Base-by-base conservation (phyloP, 208 protist genomes). In the Leishmania guyanensis region DNA sequence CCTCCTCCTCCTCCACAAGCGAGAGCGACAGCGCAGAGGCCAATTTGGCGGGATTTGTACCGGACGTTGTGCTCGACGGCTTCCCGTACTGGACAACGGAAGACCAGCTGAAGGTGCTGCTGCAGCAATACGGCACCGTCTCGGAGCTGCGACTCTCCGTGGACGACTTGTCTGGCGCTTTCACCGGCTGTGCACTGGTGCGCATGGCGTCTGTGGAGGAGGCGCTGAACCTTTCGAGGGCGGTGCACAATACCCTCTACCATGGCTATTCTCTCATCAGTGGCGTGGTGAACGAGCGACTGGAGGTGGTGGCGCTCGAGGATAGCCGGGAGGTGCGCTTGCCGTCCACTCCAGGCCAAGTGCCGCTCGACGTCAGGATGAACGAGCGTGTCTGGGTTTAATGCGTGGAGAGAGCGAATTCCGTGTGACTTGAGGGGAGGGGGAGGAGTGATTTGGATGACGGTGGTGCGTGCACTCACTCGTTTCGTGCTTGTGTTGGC, bases 11-110 rank as follows among this genome's bases (percentile, higher is more conserved):
- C 56, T 64, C 74, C 54, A 58, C 65, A 26, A 78, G 77, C 53
- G 75, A 77, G 39, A 78, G 65, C 33, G 84, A 83, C 64, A 73
- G 54, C 60, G 78, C 43, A 16, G 81, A 77, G 29, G 86, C 75
- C 56, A 86, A 85, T 12, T 22, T 69, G 60, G 74, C 51, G 50
- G 72, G 39, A 60, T 96, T 96, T 84, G 89, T 97, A 39, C 93
- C 94, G 0, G 92, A 97, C 76, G 72, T 97, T 0, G 68, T 97
- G 50, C 82, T 97, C 26, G 92, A 94, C 80, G 92, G 91, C 17
- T 89, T 97, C 39, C 94, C 94, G 26, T 96, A 95, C 80, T 96
- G 91, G 90, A 84, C 89, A 39, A 95, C 88, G 16, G 91, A 92
- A 77, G 92, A 94, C 73, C 90, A 97, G 82, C 77, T 97, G 53